Evolutionary conservation across 768 basidiomycete genomes (phyloP), one percentile per base, ranked within the genome.

Genomic region (Filobasidium wieringae): DNA sequence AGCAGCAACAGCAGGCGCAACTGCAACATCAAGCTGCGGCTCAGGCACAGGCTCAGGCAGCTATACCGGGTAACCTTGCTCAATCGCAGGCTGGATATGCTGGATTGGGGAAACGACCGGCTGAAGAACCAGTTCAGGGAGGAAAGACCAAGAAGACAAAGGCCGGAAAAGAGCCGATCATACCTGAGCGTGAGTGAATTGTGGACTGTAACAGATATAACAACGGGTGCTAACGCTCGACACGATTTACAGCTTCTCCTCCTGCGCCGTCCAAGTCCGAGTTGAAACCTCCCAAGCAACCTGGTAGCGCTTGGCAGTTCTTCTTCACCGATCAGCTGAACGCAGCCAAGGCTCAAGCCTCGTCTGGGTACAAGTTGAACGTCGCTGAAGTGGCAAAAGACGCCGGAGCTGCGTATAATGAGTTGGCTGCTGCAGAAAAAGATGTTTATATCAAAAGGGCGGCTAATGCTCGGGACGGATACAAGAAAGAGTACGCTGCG

Each of bases 261-360:
- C 60, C 60, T 24, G 85, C 78, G 34, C 81, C 81, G 45, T 76
- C 81, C 55, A 90, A 86, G 75, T 90, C 90, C 37, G 75, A 82
- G 11, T 78, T 95, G 58, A 83, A 84, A 40, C 89, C 87, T 19
- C 90, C 90, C 49, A 90, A 91, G 77, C 80, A 90, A 66, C 88
- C 91, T 6, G 88, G 87, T 4, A 91, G 88, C 2, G 88, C 90
- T 55, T 95, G 91, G 91, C 91, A 95, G 74, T 80, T 95, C 41
- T 95, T 89, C 75, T 93, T 95, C 72, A 89, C 89, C 24, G 88
- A 93, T 70, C 91, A 87, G 83, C 90, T 95, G 63, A 86, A 88
- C 72, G 80, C 67, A 31, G 71, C 72, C n/a, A 74, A 72, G 59
- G 66, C 65, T 7, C 63, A 67, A 26, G 60, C 64, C 8, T 59